phyloP scores from a whole-genome alignment of 768 basidiomycete genomes.

The Serendipita sp. region DNA sequence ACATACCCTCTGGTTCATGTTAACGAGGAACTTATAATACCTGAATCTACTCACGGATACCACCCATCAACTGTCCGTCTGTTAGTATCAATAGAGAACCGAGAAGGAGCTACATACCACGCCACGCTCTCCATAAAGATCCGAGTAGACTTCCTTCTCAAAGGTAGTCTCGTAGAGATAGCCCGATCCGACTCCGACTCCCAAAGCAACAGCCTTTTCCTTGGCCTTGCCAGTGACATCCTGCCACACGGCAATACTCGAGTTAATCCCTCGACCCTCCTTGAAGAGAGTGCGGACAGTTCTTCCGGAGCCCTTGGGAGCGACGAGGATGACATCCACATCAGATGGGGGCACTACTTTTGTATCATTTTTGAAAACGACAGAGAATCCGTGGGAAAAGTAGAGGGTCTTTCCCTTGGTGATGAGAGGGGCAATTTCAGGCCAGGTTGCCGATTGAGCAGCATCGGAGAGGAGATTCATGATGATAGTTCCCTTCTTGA shows the following conservation, averaged over 20 bases:
- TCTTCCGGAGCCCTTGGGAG: conserved; percentile 96
- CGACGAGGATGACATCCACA: conserved; percentile 97
- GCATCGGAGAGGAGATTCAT: conserved; percentile 99
- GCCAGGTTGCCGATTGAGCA: conserved; percentile 96
- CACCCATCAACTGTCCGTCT: conserved; percentile 71
- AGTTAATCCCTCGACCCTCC: conserved; percentile 98
- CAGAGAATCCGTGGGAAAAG: conserved; percentile 99
- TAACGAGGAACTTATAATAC: conserved; percentile 2
- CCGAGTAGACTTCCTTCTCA: conserved; percentile 98
- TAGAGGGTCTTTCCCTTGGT: conserved; percentile 99
- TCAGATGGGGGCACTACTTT: conserved; percentile 80
- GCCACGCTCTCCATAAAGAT: conserved; percentile 98
- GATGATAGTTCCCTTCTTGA: conserved; percentile 90
- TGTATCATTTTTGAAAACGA: conserved; percentile 96
- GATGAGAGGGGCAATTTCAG: conserved; percentile 75
- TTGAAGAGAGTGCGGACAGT: conserved; percentile 99
- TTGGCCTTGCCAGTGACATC: conserved; percentile 96
- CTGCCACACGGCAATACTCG: conserved; percentile 87
- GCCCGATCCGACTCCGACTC: conserved; percentile 88
- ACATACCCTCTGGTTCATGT: conserved; percentile 64
- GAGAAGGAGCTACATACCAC: conserved; percentile 48
- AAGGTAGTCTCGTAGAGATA: conserved; percentile 99
- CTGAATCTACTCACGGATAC: conserved; percentile 61
- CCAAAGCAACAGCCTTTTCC: conserved; percentile 91
- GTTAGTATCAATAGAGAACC: conserved; percentile 3